Evolutionary conservation across 2,329 filamentous ascomycete genomes (phyloP), one percentile per base, ranked within the genome.

Genomic region (Verruconis gallopava): DNA sequence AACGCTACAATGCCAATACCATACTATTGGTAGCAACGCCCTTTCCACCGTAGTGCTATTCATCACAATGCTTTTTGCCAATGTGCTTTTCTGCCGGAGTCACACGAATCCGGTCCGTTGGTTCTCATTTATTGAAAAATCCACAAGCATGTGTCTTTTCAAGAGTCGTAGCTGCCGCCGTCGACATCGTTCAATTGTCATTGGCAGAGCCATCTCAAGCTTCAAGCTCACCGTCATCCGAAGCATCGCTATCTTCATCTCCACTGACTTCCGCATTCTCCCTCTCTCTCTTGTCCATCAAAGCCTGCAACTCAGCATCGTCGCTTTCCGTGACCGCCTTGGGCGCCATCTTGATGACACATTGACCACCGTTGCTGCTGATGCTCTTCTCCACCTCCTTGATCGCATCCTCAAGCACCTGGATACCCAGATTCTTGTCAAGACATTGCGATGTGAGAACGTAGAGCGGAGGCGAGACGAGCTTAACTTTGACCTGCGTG

Each of bases 291-390:
- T 96, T 95, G 73, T 96, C 91, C 91, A 98, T 98, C 50, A 98
- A 75, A 40, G 89, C 91, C 63, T 95, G 86, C 50, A 98, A 72
- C 65, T 95, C 88, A 19, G 89, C 91, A 58, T 98, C 91, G 56
- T 98, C 93, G 62, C 86, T 93, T 73, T 96, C 93, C 1, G 91
- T 98, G 48, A 98, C 91, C 3, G 93, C 91, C 78, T 96, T 96
- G 52, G 91, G 91, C 55, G 91, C 88, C 91, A 98, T 98, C 77
- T 93, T 94, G 53, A 95, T 81, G 34, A 80, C 74, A 57, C 89
- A 81, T 57, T 77, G 78, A 47, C 91, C 91, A 42, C 83, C 83
- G 1, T 82, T 75, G 36, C 64, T 70, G 58, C 79, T 76, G 59
- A 98, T 98, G 62, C 73, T 86, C 56, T 68, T 73, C 54, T 81